Percentiles rank a stretch among this genome's conserved stretches.
Evolutionary conservation across 1,139 yeast species (phyloP).

Genomic region (Hanseniaspora sp.): DNA sequence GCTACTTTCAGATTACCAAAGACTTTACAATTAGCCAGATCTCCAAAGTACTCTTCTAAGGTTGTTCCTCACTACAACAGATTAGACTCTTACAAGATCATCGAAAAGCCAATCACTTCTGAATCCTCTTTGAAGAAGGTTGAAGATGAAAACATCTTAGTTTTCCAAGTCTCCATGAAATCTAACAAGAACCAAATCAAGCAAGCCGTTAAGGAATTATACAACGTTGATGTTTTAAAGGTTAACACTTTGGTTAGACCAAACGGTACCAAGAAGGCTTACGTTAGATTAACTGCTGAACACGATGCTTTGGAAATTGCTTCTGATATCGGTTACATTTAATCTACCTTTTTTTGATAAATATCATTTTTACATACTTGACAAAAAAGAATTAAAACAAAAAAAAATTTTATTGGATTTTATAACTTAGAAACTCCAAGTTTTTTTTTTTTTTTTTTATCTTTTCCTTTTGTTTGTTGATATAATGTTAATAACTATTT

Average conservation of each 20-base stretch:
- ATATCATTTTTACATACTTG: constrained; percentile 10
- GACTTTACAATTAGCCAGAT: constrained; percentile 86
- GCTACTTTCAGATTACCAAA: constrained; percentile 97
- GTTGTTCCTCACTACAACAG: constrained; percentile 96
- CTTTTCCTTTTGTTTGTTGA: neutral
- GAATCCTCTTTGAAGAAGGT: constrained; percentile 99
- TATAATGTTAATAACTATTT: neutral
- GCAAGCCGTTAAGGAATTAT: constrained; percentile 95
- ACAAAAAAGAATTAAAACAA: neutral
- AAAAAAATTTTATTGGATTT: neutral
- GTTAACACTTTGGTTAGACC: constrained; percentile 97
- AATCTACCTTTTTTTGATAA: constrained; percentile 28
- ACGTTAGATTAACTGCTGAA: constrained; percentile 97
- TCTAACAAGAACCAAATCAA: constrained; percentile 98
- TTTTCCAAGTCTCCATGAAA: constrained; percentile 93
- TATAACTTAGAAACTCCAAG: neutral
- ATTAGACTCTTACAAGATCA: constrained; percentile 90
- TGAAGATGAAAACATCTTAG: constrained; percentile 98
- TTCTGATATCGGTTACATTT: constrained; percentile 98
- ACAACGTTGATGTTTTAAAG: constrained; percentile 87
- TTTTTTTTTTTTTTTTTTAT: neutral
- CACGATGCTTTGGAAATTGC: constrained; percentile 99
- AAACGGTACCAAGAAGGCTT: constrained; percentile 99
- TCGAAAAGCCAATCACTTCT: constrained; percentile 90
- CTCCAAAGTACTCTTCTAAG: constrained; percentile 92